Evolutionary conservation across 148 eudicot genomes (phyloP).

Genomic region (Cornus suecica): DNA sequence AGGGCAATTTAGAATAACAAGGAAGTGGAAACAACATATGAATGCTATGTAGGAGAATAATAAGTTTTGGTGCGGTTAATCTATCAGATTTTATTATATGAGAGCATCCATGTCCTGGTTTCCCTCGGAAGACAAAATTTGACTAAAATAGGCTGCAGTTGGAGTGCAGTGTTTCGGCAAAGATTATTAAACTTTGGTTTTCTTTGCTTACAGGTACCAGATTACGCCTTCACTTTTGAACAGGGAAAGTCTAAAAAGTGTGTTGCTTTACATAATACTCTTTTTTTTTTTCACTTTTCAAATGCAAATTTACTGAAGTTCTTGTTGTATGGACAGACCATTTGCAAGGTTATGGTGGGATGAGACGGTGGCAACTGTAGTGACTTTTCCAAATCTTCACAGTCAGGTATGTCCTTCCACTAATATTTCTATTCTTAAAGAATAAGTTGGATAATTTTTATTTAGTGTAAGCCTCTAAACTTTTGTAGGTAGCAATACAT

Average conservation of each 20-base stretch:
- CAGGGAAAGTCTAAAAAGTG: slow-evolving; percentile 85
- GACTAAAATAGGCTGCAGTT: background rate
- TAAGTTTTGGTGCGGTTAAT: no score
- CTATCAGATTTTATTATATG: background rate
- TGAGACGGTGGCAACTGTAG: slow-evolving; percentile 70
- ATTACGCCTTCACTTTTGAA: slow-evolving; percentile 56
- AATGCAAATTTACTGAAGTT: background rate
- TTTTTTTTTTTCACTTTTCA: background rate
- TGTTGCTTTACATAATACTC: slow-evolving; percentile 8
- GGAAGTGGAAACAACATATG: no score
- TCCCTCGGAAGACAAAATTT: background rate
- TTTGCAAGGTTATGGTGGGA: slow-evolving; percentile 98
- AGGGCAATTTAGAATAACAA: no score
- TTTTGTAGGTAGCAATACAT: slow-evolving; percentile 58
- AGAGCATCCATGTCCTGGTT: background rate
- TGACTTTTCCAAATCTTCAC: slow-evolving; percentile 57
- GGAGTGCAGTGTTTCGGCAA: background rate
- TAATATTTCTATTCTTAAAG: background rate
- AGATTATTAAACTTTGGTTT: slow-evolving; percentile 9
- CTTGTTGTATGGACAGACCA: slow-evolving; percentile 44
- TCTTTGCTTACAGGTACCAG: slow-evolving; percentile 53
- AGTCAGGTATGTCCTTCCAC: slow-evolving; percentile 40
- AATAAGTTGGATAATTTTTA: background rate
- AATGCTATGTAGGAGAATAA: no score
- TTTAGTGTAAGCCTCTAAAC: slow-evolving; percentile 2